Evolutionary conservation across 2,329 filamentous ascomycete genomes (phyloP), one percentile per base, ranked within the genome.

Genomic region (Ceratocystis alfenasii): DNA sequence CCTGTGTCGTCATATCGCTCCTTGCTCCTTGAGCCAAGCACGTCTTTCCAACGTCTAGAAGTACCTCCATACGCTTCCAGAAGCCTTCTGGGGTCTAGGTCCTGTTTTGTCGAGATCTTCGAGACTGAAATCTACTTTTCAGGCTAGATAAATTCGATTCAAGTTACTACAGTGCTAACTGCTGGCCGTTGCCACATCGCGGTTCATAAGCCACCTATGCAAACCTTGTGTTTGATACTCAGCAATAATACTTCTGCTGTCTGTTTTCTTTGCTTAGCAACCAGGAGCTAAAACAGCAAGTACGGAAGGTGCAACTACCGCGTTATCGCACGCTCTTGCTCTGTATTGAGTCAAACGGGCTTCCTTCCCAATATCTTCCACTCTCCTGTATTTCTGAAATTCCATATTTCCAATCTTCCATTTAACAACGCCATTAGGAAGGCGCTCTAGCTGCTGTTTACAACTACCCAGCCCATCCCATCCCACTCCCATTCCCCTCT

Each of bases 1-100:
- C 55, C 5, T 8, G 25, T 59, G 55, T 59, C 55, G 55, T 59
- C 55, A 59, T 59, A 59, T 59, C 55, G n/a, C 55, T 33, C n/a
- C 15, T 5, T 28, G 20, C 4, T 28, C 28, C 28, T 36, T 17
- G 20, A 8, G 8, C 55, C 55, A 17, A 20, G 55, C 36, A 12
- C 10, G 48, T 36, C 55, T 20, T 20, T 17, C 17, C 55, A 36
- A 15, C 55, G 33, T 59, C 55, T 59, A 59, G 55, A 59, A 59
- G 55, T 59, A 36, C 55, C 15, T n/a, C 25, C 15, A n/a, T 10
- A n/a, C 28, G 7, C 20, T 59, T 59, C 55, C 55, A 59, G 55
- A 59, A 59, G 30, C 20, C 17, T 59, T 36, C 55, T 36, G 7
- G 6, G 33, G 55, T 30, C 17, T 59, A 5, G 2, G 30, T 22